phyloP scores from a whole-genome alignment of 2,329 filamentous ascomycete genomes.

The Aspergillus tanneri region DNA sequence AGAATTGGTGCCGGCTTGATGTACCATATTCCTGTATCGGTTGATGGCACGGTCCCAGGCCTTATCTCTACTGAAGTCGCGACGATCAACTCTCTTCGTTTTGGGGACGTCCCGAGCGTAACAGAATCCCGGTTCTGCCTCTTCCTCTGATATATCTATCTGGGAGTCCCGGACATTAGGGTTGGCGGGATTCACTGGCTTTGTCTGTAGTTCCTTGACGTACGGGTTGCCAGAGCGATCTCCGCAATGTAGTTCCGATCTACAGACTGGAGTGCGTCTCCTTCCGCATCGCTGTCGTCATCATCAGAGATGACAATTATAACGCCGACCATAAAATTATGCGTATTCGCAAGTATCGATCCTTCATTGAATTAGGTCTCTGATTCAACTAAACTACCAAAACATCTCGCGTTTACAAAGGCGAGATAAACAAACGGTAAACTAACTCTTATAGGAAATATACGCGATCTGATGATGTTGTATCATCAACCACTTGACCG shows the following conservation, averaged over 20 bases:
- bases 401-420: no score
- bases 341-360: no score
- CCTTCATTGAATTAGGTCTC: no score
- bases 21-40: constrained; percentile 36
- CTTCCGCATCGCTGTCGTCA: constrained; percentile 51
- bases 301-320: constrained; percentile 65
- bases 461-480: no score
- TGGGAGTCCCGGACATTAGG: constrained; percentile 18
- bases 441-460: no score
- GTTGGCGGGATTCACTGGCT: constrained; percentile 28
- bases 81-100: constrained; percentile 41
- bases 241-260: constrained; percentile 44
- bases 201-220: constrained; percentile 36
- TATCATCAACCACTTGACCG: no score
- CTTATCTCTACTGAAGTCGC: constrained; percentile 48
- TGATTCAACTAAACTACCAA: no score
- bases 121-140: constrained; percentile 38
- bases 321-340: no score
- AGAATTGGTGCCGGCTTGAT: constrained; percentile 16
- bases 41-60: constrained; percentile 48
- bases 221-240: constrained; percentile 39
- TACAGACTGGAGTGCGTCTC: constrained; percentile 23
- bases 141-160: constrained; percentile 36
- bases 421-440: no score
- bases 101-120: constrained; percentile 33